These are phyloP conservation scores for Fusarium irregulare DNA, from an alignment of 2,329 filamentous ascomycete species.

Conservation along the genomic window DNA sequence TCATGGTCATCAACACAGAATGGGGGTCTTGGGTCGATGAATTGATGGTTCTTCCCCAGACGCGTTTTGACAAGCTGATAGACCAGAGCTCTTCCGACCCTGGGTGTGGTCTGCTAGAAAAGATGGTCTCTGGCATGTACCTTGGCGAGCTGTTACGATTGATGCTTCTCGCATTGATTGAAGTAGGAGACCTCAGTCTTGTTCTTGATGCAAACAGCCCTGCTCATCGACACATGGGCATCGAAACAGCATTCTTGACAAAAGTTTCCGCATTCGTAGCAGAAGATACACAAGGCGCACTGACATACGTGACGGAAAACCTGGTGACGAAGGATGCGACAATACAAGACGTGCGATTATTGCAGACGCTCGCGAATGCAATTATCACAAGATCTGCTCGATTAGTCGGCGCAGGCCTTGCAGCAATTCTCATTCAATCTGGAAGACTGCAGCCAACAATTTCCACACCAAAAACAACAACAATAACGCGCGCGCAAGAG, in stretches of 20 bases:
- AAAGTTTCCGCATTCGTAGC: neutral
- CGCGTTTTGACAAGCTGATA: slow-evolving; percentile 4
- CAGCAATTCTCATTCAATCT: neutral
- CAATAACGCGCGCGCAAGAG: neutral
- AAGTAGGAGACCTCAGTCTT: too few species aligned
- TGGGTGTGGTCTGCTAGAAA: slow-evolving; percentile 4
- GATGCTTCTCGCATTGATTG: neutral
- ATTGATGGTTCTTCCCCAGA: neutral
- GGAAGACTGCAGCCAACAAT: neutral
- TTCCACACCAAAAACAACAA: neutral
- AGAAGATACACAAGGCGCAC: neutral
- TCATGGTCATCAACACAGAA: slow-evolving; percentile 19
- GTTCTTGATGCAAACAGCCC: neutral
- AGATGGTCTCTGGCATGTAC: slow-evolving; percentile 20
- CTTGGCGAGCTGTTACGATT: slow-evolving; percentile 2
- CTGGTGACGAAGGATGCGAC: neutral
- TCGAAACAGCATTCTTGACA: neutral
- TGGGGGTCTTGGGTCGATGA: slow-evolving; percentile 18
- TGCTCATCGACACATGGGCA: neutral
- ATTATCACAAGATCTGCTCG: slow-evolving; percentile 12
- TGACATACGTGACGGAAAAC: fast-evolving
- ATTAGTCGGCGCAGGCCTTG: slow-evolving; percentile 6
- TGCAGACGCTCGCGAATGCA: neutral
- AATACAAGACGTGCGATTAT: neutral
- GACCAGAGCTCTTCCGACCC: slow-evolving; percentile 8